Evolutionary conservation across 2,329 filamentous ascomycete species (phyloP).

Genomic region (Colletotrichum graminicola): DNA sequence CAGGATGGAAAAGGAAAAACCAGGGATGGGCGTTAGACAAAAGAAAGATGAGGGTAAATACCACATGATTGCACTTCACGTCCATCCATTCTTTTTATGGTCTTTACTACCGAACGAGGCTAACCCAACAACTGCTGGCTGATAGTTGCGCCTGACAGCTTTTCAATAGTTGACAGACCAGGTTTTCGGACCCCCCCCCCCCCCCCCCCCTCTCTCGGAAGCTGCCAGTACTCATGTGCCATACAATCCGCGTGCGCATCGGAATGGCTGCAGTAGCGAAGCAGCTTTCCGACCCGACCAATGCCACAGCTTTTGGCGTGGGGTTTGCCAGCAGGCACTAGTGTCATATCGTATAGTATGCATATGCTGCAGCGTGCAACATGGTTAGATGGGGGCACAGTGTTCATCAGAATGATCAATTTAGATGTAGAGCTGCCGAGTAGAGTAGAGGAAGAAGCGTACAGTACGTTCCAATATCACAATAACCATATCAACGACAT

Average conservation of each 20-base stretch:
- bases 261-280: conserved; percentile 11
- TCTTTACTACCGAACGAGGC: no score
- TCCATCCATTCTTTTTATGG: no score
- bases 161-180: not conserved
- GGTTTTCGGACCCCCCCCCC: not conserved
- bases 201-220: no score
- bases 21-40: conserved; percentile 24
- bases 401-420: not conserved
- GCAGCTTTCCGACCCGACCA: not conserved
- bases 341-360: not conserved
- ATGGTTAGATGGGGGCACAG: conserved; percentile 12
- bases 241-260: conserved; percentile 8
- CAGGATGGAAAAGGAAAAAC: not conserved
- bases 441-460: no score
- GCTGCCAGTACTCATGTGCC: not conserved
- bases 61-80: conserved; percentile 6
- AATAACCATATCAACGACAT: not conserved
- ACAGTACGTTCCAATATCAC: no score
- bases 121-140: no score
- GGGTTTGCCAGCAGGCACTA: not conserved
- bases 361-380: conserved; percentile 12
- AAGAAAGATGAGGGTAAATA: conserved; percentile 17
- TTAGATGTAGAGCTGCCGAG: no score
- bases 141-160: no score
- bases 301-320: not conserved